phyloP scores from a whole-genome alignment of 2,329 filamentous ascomycete genomes.

The Acrocalymma vagum region DNA sequence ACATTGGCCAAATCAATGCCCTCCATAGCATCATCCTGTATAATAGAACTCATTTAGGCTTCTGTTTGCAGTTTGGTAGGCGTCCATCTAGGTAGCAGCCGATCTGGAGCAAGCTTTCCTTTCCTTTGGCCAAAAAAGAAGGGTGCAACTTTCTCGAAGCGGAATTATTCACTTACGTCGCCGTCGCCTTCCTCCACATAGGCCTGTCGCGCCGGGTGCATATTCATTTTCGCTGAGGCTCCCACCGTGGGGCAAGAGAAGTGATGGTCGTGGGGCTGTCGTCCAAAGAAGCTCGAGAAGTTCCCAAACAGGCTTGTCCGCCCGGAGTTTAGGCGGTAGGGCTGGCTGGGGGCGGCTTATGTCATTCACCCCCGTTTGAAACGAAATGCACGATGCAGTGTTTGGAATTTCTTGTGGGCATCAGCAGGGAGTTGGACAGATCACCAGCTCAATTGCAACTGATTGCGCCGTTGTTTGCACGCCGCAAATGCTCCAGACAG shows the following conservation, averaged over 20 bases:
- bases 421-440: conserved; percentile 15
- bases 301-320: conserved; percentile 16
- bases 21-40: conserved; percentile 61
- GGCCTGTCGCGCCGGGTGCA: conserved; percentile 90
- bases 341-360: conserved; percentile 38
- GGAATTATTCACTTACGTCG: conserved; percentile 65
- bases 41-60: conserved; percentile 8
- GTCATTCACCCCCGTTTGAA: conserved; percentile 29
- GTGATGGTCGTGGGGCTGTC: conserved; percentile 11
- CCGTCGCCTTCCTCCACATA: conserved; percentile 87
- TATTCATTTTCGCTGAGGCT: conserved; percentile 51
- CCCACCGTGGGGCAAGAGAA: conserved; percentile 21
- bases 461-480: not conserved
- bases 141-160: not conserved
- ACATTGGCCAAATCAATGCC: conserved; percentile 70
- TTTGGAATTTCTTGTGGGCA: conserved; percentile 8
- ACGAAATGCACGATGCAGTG: conserved; percentile 16
- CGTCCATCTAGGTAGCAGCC: too few species aligned
- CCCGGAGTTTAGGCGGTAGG: conserved; percentile 35
- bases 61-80: too few species aligned
- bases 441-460: conserved; percentile 8
- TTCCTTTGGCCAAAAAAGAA: too few species aligned
- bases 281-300: conserved; percentile 25
- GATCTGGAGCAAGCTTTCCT: too few species aligned
- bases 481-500: too few species aligned